Conservation (phyloP, 768 basidiomycete genomes). For the Phaeotremella skinneri region DNA sequence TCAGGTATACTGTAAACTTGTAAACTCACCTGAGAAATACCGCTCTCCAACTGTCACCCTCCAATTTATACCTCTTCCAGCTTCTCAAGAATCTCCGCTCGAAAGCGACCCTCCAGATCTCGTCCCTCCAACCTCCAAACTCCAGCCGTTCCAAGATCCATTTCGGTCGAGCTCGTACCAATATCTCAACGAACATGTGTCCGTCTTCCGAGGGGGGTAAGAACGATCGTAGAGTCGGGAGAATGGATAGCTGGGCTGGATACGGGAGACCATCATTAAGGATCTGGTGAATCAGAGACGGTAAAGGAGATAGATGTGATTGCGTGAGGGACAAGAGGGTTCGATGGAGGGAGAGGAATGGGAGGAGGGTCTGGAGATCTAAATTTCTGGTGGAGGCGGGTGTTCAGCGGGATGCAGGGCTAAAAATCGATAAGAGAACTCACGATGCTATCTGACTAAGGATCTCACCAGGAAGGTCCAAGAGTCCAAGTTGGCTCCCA, state of each 20-base stretch:
- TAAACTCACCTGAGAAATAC: slow-evolving; percentile 40
- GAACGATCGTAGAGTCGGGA: slow-evolving; percentile 32
- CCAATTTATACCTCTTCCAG: slow-evolving; percentile 42
- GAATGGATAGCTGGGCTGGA: slow-evolving; percentile 26
- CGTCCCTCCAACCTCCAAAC: slow-evolving; percentile 30
- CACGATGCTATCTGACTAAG: slow-evolving; percentile 44
- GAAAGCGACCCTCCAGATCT: slow-evolving; percentile 43
- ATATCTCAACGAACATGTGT: slow-evolving; percentile 30
- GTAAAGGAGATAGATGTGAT: slow-evolving; percentile 39
- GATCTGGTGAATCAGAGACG: slow-evolving; percentile 18
- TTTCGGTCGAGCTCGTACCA: slow-evolving; percentile 41
- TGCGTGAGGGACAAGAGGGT: slow-evolving; percentile 29
- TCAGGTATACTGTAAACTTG: not conserved
- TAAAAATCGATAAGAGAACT: slow-evolving; percentile 5
- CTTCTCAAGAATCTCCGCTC: slow-evolving; percentile 40
- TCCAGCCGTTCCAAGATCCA: slow-evolving; percentile 46
- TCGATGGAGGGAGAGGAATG: slow-evolving; percentile 36
- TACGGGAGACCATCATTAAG: slow-evolving; percentile 34
- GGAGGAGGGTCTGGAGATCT: slow-evolving; percentile 27
- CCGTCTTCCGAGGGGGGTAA: slow-evolving; percentile 22
- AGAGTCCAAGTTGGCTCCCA: slow-evolving; percentile 13
- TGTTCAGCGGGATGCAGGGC: not conserved
- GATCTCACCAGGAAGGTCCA: slow-evolving; percentile 44
- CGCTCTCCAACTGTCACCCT: slow-evolving; percentile 43
- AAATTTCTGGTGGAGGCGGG: slow-evolving; percentile 28